Percentiles rank a stretch among this genome's conserved stretches.
phyloP scores from a whole-genome alignment of 148 eudicot species.

The Amaranthus cruentus region DNA sequence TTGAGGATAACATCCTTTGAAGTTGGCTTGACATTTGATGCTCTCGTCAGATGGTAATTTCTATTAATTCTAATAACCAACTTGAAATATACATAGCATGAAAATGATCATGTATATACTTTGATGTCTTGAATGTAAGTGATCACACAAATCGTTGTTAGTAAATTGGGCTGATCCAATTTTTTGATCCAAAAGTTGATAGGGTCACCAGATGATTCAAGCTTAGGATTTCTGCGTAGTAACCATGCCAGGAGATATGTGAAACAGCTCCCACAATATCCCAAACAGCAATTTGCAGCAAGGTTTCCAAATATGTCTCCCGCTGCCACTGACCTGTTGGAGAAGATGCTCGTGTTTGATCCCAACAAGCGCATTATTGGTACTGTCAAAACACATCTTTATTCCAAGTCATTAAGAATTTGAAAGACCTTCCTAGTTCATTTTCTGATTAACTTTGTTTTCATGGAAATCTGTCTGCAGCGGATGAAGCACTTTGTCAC shows the following conservation, averaged over 20 bases:
- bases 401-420: not conserved
- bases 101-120: not conserved
- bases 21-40: conserved; percentile 14
- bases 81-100: not conserved
- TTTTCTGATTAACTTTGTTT: not conserved
- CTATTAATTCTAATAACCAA: not conserved
- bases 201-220: conserved; percentile 46
- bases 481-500: conserved; percentile 72
- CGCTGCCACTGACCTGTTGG: conserved; percentile 37
- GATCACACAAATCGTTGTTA: not conserved
- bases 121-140: not conserved
- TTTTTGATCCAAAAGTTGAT: conserved; percentile 24
- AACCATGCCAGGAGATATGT: conserved; percentile 45
- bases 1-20: conserved; percentile 14
- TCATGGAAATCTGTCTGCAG: conserved; percentile 28
- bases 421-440: not conserved
- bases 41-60: conserved; percentile 14
- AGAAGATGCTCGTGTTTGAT: conserved; percentile 44
- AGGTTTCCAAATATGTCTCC: conserved; percentile 40
- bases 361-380: conserved; percentile 44
- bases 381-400: not conserved
- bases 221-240: conserved; percentile 40
- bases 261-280: conserved; percentile 44
- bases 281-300: conserved; percentile 38
- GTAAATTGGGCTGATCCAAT: conserved; percentile 5